These are phyloP conservation scores for Kodamaea jinghongensis DNA, from an alignment of 805 yeast species.

Conservation along the genomic window DNA sequence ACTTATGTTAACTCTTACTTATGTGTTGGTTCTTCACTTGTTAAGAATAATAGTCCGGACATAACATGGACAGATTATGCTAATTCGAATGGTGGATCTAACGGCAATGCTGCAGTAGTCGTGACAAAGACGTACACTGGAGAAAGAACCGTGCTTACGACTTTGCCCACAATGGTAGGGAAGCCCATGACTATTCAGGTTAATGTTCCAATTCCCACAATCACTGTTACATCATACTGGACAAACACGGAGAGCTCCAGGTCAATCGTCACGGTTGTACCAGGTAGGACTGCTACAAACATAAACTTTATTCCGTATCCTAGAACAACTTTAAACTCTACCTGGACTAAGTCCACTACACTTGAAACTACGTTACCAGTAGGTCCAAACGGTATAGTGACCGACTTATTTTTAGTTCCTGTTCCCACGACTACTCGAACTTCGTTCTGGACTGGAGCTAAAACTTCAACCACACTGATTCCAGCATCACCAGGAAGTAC, in stretches of 20 bases:
- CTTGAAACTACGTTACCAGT: conserved; percentile 14
- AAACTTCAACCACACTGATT: conserved; percentile 20
- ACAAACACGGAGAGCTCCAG: conserved; percentile 10
- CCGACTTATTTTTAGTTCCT: conserved; percentile 13
- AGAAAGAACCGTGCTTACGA: conserved; percentile 8
- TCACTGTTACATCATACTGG: conserved; percentile 11
- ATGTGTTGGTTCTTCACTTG: conserved; percentile 11
- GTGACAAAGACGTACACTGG: conserved; percentile 8
- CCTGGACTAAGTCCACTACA: conserved; percentile 8
- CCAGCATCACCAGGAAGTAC: conserved; percentile 13
- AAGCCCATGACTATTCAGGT: conserved; percentile 12
- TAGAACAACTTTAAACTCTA: conserved; percentile 9
- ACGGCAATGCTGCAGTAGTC: conserved; percentile 5
- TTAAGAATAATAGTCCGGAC: background rate
- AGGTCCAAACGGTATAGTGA: conserved; percentile 1
- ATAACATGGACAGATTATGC: conserved; percentile 4
- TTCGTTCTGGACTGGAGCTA: conserved; percentile 12
- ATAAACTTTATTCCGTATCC: conserved; percentile 20
- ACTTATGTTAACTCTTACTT: conserved; percentile 11
- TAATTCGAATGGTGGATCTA: background rate
- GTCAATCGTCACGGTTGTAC: conserved; percentile 12
- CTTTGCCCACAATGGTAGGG: conserved; percentile 9
- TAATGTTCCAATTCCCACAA: conserved; percentile 12
- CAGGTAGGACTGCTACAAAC: conserved; percentile 21
- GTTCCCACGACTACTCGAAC: conserved; percentile 1